Evolutionary conservation across 2,329 filamentous ascomycete species (phyloP).

Genomic region (Sporothrix sp.): DNA sequence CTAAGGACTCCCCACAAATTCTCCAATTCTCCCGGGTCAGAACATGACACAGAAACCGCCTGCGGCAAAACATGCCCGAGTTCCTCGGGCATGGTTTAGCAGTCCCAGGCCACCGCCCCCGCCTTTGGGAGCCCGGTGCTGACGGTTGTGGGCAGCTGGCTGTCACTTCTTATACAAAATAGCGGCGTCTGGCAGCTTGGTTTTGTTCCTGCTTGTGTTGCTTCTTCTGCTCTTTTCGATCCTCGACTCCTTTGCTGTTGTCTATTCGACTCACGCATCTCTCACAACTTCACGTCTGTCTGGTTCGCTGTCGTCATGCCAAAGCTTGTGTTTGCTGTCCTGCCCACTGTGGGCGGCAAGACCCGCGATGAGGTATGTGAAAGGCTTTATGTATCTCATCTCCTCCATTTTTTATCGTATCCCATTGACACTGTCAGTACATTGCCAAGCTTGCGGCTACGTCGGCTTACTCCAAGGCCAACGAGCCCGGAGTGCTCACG

Average conservation of each 20-base stretch:
- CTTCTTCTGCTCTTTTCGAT: not conserved
- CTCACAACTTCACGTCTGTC: not conserved
- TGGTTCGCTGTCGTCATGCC: not conserved
- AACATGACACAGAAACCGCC: not conserved
- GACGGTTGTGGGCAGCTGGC: no score
- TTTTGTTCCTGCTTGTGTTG: not conserved
- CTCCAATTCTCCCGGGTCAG: constrained; percentile 1
- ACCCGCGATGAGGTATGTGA: constrained; percentile 9
- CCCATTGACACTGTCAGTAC: constrained; percentile 8
- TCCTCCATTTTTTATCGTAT: no score
- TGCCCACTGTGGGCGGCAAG: constrained; percentile 11
- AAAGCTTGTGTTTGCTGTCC: constrained; percentile 13
- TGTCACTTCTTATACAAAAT: not conserved
- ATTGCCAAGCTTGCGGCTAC: constrained; percentile 14
- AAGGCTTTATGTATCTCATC: no score
- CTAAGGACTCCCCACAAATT: not conserved
- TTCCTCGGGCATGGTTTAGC: not conserved
- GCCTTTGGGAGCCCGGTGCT: no score
- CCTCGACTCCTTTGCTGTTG: not conserved
- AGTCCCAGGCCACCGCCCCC: no score
- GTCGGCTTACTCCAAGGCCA: constrained; percentile 13
- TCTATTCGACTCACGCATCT: not conserved
- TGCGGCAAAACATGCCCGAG: constrained; percentile 7
- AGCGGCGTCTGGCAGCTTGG: not conserved
- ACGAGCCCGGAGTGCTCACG: constrained; percentile 19